These are phyloP conservation scores for Verticillium albo-atrum DNA, from an alignment of 2,329 filamentous ascomycete genomes.

Conservation along the genomic window DNA sequence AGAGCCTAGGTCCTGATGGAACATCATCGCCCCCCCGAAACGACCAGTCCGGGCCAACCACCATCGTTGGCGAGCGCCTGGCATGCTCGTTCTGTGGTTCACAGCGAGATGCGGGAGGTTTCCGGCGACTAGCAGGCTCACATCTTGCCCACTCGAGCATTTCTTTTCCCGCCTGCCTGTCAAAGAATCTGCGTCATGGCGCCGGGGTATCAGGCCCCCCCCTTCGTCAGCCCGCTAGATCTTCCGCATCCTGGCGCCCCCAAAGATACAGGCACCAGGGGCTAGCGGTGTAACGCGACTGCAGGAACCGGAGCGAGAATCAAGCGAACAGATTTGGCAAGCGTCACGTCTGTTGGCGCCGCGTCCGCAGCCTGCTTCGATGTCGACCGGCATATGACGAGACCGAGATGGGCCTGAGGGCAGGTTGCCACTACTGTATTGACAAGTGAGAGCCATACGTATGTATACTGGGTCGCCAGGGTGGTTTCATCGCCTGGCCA, in stretches of 20 bases:
- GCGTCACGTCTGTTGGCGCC: neutral
- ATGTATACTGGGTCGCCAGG: neutral
- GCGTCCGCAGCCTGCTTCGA: neutral
- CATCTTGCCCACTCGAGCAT: neutral
- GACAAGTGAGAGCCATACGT: neutral
- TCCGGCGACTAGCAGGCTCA: neutral
- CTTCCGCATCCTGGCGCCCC: neutral
- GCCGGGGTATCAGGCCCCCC: neutral
- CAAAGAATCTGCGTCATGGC: neutral
- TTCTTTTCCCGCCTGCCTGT: neutral
- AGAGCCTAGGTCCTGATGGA: conserved; percentile 7
- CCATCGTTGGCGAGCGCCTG: conserved; percentile 5
- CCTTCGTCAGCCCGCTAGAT: neutral
- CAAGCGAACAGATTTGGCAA: neutral
- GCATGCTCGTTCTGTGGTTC: neutral
- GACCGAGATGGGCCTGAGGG: neutral
- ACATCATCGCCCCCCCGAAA: conserved; percentile 7
- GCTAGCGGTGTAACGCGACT: conserved; percentile 1
- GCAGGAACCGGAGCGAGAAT: conserved; percentile 9
- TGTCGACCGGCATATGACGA: neutral
- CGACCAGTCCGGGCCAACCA: conserved; percentile 10
- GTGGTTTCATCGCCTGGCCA: neutral
- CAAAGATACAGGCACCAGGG: neutral
- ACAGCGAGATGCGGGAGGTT: neutral
- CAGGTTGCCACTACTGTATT: neutral